phyloP scores from a whole-genome alignment of 306 rosid genomes.

The Dryas alaskensis region DNA sequence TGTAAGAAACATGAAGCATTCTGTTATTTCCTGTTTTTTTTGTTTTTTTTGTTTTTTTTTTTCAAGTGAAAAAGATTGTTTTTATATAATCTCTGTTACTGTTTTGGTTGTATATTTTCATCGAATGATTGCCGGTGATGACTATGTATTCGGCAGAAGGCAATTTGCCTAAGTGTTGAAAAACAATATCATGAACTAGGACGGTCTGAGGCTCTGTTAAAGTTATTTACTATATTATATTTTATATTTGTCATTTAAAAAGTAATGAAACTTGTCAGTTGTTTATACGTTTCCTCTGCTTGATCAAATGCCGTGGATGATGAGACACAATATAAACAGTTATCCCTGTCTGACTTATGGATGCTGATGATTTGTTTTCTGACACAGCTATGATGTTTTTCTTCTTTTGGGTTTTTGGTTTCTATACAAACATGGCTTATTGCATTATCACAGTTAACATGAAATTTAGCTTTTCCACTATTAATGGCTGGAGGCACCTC shows the following conservation, averaged over 20 bases:
- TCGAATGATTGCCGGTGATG: constrained; percentile 51
- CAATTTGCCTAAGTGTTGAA: constrained; percentile 54
- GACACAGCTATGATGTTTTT: constrained; percentile 23
- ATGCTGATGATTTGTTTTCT: constrained; percentile 64
- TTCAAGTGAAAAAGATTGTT: too few species aligned
- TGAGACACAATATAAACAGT: constrained; percentile 55
- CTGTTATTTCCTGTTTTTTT: too few species aligned
- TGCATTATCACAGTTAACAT: too few species aligned
- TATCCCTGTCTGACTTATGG: constrained; percentile 74
- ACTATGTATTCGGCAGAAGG: constrained; percentile 30
- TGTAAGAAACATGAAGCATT: not conserved
- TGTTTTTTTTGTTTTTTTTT: not conserved
- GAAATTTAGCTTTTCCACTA: too few species aligned
- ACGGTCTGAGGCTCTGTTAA: constrained; percentile 78
- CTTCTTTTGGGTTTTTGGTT: too few species aligned
- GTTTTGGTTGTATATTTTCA: not conserved
- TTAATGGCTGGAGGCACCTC: too few species aligned
- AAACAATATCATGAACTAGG: constrained; percentile 54
- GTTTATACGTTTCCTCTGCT: too few species aligned
- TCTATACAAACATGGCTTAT: too few species aligned
- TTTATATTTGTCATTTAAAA: too few species aligned
- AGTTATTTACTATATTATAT: too few species aligned
- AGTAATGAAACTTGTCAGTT: too few species aligned
- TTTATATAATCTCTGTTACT: too few species aligned
- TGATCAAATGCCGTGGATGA: constrained; percentile 40